These are phyloP conservation scores for Coemansia sp. DNA, from an alignment of 192 early-diverging fungal genomes.

Conservation along the genomic window DNA sequence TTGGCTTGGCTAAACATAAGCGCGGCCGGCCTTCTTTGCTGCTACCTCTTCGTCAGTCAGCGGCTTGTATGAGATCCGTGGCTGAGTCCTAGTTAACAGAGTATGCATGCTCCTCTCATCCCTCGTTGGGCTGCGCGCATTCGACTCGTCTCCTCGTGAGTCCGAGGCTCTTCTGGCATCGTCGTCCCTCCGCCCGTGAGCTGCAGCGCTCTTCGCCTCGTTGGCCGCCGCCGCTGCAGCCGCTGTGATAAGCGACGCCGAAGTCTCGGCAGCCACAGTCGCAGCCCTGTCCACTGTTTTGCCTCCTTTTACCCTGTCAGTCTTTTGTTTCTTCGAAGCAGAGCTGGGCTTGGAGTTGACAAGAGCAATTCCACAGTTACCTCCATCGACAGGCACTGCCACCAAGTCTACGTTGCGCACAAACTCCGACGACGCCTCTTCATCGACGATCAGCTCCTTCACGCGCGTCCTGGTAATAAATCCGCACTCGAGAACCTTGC, in stretches of 20 bases:
- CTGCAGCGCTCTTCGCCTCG: constrained; percentile 16
- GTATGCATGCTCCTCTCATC: constrained; percentile 8
- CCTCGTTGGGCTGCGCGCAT: background rate
- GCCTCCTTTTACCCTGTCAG: constrained; percentile 9
- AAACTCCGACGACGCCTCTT: constrained; percentile 27
- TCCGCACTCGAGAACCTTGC: constrained; percentile 42
- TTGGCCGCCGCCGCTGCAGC: constrained; percentile 40
- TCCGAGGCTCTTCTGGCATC: background rate
- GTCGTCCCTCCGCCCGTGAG: background rate
- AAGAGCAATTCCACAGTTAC: constrained; percentile 43
- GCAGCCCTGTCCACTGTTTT: background rate
- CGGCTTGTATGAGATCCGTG: constrained; percentile 33
- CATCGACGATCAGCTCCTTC: constrained; percentile 32
- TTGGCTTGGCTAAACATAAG: background rate
- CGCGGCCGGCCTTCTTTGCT: constrained; percentile 22
- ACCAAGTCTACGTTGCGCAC: constrained; percentile 40
- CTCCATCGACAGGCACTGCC: constrained; percentile 16
- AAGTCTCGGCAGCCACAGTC: constrained; percentile 10
- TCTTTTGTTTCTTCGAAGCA: constrained; percentile 33
- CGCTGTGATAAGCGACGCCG: constrained; percentile 26
- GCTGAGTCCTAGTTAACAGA: constrained; percentile 25
- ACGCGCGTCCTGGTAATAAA: constrained; percentile 39
- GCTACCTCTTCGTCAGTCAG: constrained; percentile 49
- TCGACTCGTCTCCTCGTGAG: background rate
- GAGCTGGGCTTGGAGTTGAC: constrained; percentile 16